Evolutionary conservation across 768 basidiomycete genomes (phyloP).

Genomic region (Boletus barrowsii): DNA sequence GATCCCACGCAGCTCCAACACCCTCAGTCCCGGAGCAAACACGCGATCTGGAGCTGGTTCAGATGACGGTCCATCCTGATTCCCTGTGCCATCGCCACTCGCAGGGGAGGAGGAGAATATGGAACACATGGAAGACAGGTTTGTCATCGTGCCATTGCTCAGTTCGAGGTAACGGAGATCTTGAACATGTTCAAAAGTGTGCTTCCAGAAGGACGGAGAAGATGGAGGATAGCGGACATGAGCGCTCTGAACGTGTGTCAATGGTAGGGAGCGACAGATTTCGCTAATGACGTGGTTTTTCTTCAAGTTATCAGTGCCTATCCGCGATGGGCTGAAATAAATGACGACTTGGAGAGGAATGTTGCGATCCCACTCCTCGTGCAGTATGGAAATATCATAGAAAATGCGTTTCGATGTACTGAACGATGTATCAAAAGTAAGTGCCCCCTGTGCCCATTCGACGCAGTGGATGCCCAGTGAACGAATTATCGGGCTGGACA

Average conservation of each 20-base stretch:
- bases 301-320: too few species aligned
- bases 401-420: background rate
- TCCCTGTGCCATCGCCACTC: too few species aligned
- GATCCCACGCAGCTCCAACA: background rate
- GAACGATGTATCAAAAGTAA: background rate
- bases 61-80: too few species aligned
- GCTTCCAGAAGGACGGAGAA: background rate
- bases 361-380: too few species aligned
- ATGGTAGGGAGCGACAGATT: background rate
- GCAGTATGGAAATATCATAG: too few species aligned
- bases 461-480: background rate
- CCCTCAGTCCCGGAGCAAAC: background rate
- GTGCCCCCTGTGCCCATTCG: too few species aligned
- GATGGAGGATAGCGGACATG: background rate
- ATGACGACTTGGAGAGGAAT: background rate
- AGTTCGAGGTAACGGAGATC: conserved; percentile 1
- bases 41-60: background rate
- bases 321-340: too few species aligned
- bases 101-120: background rate
- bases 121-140: background rate
- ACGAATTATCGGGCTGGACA: too few species aligned
- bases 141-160: background rate
- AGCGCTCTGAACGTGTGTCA: background rate
- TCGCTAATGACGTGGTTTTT: background rate
- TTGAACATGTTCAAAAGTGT: background rate